Percentiles rank a stretch among this genome's conserved stretches.
These are phyloP conservation scores for Capsicum chinense DNA, from an alignment of 257 asterid species.

Conservation along the genomic window DNA sequence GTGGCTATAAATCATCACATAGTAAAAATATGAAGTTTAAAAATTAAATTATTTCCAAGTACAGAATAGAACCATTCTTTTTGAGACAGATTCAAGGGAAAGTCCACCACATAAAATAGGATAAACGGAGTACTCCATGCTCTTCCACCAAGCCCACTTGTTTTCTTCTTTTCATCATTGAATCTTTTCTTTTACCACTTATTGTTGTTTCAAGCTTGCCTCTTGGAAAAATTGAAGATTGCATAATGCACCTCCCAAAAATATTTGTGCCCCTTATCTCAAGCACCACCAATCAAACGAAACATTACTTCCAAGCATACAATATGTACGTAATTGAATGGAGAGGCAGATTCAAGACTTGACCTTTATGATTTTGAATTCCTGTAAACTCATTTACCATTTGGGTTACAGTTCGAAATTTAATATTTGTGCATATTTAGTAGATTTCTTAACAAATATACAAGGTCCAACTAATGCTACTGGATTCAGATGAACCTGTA, in stretches of 20 bases:
- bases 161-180: not conserved
- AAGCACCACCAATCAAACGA: slow-evolving; percentile 1
- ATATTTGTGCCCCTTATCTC: not conserved
- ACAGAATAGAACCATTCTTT: not conserved
- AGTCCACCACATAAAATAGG: too few relatives aligned
- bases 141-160: not conserved
- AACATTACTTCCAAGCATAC: not conserved
- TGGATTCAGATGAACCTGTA: not conserved
- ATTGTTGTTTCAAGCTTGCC: slow-evolving; percentile 1
- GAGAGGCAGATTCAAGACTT: not conserved
- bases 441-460: not conserved
- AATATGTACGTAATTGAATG: not conserved
- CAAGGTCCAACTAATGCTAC: not conserved
- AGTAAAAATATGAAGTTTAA: not conserved
- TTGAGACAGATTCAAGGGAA: not conserved
- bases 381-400: not conserved
- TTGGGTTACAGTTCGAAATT: not conserved
- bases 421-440: not conserved
- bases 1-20: not conserved
- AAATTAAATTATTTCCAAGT: not conserved
- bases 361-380: not conserved
- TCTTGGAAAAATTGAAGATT: not conserved
- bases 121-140: not conserved
- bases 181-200: not conserved
- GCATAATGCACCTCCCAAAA: not conserved